phyloP scores from a whole-genome alignment of 1,284 basidiomycete species.

The Microbotryomycetes sp. region DNA sequence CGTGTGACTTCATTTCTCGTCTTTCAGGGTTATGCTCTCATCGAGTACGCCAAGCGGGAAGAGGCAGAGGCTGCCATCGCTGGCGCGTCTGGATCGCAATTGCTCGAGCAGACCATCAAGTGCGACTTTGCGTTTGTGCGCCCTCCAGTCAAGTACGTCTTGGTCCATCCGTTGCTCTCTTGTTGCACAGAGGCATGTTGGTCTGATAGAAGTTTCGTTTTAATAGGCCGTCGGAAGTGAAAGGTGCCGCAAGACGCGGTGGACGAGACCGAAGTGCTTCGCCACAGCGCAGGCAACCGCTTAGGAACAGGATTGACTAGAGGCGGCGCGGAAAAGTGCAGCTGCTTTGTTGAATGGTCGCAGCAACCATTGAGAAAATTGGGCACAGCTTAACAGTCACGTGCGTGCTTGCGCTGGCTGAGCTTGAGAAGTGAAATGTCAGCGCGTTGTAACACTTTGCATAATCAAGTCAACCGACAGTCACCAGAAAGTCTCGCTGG shows the following conservation, averaged over 20 bases:
- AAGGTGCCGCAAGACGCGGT: constrained; percentile 2
- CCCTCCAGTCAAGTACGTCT: constrained; percentile 52
- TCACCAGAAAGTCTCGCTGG: no score
- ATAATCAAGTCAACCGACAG: no score
- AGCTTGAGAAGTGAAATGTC: no score
- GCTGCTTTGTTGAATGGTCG: no score
- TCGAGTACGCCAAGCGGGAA: constrained; percentile 88
- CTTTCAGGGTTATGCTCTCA: constrained; percentile 79
- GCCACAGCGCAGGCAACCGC: constrained; percentile 13
- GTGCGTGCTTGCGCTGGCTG: no score
- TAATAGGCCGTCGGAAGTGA: not conserved
- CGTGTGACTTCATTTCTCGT: constrained; percentile 3
- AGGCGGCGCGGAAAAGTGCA: no score
- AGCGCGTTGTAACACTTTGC: no score
- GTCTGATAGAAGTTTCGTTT: not conserved
- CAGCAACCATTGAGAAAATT: no score
- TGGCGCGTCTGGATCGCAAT: constrained; percentile 69
- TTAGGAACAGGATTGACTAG: constrained; percentile 22
- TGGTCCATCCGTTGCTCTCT: not conserved
- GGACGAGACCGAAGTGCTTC: constrained; percentile 19
- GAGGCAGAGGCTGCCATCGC: constrained; percentile 87
- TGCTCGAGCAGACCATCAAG: constrained; percentile 80
- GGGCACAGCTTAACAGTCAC: no score
- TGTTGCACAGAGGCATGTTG: no score
- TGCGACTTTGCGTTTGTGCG: constrained; percentile 95